phyloP scores from a whole-genome alignment of 495 filamentous ascomycete species.

The Neurospora sp. region DNA sequence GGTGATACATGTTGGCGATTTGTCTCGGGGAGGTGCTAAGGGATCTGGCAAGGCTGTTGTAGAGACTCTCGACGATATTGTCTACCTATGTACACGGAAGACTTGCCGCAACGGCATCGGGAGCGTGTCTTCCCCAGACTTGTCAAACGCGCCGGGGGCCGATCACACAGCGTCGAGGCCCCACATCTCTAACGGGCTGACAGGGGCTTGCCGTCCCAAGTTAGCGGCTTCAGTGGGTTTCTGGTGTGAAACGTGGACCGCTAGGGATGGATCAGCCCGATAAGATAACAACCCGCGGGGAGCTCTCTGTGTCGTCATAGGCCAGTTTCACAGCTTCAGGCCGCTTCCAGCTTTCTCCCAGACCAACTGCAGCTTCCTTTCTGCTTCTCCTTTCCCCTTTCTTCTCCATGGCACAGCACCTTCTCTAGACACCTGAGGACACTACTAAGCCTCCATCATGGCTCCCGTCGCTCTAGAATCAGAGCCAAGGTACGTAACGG shows the following conservation, averaged over 20 bases:
- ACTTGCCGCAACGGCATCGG: not conserved
- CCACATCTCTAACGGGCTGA: not conserved
- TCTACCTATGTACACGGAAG: not conserved
- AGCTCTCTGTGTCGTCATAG: not conserved
- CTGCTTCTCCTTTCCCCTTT: not conserved
- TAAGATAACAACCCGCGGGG: not conserved
- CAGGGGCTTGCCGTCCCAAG: not conserved
- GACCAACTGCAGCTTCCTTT: not conserved
- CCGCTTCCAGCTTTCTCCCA: not conserved
- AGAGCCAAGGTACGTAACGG: constrained; percentile 19
- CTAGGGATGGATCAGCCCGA: not conserved
- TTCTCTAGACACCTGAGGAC: not conserved
- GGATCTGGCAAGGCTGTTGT: not conserved
- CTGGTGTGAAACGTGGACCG: not conserved
- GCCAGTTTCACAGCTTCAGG: not conserved
- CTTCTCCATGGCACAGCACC: not conserved
- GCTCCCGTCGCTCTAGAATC: constrained; percentile 23
- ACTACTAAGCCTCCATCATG: constrained; percentile 10
- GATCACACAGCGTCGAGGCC: not conserved
- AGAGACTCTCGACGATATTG: not conserved
- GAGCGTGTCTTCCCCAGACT: not conserved
- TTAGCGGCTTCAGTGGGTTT: not conserved
- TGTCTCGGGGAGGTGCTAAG: not conserved
- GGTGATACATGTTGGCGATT: constrained; percentile 71
- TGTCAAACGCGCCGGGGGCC: not conserved